Evolutionary conservation across 2,329 filamentous ascomycete genomes (phyloP).

Genomic region (Pestalotiopsis sp.): DNA sequence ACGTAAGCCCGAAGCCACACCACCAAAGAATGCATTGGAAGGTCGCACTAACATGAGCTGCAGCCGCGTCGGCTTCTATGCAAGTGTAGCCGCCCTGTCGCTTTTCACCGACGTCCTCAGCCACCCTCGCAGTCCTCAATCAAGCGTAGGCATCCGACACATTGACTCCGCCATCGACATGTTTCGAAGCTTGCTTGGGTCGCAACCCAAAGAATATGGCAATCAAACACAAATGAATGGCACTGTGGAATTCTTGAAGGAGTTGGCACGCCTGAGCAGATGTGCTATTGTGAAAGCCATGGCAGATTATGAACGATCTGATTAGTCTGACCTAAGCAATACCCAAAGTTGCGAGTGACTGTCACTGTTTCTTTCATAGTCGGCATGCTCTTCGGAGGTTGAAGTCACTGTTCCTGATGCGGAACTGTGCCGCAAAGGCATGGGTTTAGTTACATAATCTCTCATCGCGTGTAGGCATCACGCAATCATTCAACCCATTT

Average conservation of each 20-base stretch:
- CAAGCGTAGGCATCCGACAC: background rate
- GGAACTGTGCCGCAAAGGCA: too few species aligned
- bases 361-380: too few species aligned
- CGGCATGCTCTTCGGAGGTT: too few species aligned
- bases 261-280: background rate
- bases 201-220: background rate
- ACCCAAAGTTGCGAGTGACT: too few species aligned
- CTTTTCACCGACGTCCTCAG: background rate
- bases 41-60: background rate
- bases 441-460: too few species aligned
- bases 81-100: background rate
- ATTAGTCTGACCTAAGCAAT: too few species aligned
- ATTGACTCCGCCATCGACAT: background rate
- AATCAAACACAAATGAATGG: background rate
- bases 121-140: background rate
- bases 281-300: background rate
- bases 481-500: too few species aligned
- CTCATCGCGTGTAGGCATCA: too few species aligned
- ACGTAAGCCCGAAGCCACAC: background rate
- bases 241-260: background rate
- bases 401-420: too few species aligned
- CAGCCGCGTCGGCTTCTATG: background rate
- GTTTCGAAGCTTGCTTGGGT: background rate
- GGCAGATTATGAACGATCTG: background rate
- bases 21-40: background rate